Evolutionary conservation across 257 asterid genomes (phyloP), one percentile per base, ranked within the genome.

Genomic region (Nicotiana sylvestris): DNA sequence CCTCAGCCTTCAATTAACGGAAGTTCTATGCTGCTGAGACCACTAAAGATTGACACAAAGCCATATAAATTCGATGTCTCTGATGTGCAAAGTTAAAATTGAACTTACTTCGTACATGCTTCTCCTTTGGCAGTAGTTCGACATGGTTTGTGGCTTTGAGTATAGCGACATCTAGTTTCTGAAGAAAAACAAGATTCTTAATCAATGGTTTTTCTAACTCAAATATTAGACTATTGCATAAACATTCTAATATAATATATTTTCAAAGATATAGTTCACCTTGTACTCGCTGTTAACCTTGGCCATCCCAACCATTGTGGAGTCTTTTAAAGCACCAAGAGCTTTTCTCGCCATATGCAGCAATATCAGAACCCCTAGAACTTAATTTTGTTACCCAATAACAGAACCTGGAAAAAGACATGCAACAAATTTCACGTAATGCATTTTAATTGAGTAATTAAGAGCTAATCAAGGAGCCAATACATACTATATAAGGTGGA

Each of bases 61-160:
- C 66, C 21, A 21, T 7, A 2, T n/a, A 21, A 60, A 0, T 6
- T n/a, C 13, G 7, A 21, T 61, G 66, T 64, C 33, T 4, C 6
- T 65, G 1, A 27, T 29, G 43, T 65, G 70, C 70, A 12, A 5
- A 27, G n/a, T 65, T 29, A 0, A 65, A 29, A 65, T 32, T 29
- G 35, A 68, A 83, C 97, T 90, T 91, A 94, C 97, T 88, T 87
- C 86, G 83, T 81, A 93, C 90, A 32, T 94, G 97, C 89, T 93
- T 94, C 89, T 92, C 93, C 81, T 94, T 94, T 11, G 98, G 98
- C 85, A 92, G 69, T 78, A 76, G 80, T 81, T 94, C 97, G 17
- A 84, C 90, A 62, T 94, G 97, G 88, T 88, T 93, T 51, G 98
- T 94, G 80, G 97, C 97, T 90, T 94, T 94, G 35, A 94, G 91